These are phyloP conservation scores for Dillenia turbinata DNA, from an alignment of 164 flowering plant genomes.

Conservation along the genomic window DNA sequence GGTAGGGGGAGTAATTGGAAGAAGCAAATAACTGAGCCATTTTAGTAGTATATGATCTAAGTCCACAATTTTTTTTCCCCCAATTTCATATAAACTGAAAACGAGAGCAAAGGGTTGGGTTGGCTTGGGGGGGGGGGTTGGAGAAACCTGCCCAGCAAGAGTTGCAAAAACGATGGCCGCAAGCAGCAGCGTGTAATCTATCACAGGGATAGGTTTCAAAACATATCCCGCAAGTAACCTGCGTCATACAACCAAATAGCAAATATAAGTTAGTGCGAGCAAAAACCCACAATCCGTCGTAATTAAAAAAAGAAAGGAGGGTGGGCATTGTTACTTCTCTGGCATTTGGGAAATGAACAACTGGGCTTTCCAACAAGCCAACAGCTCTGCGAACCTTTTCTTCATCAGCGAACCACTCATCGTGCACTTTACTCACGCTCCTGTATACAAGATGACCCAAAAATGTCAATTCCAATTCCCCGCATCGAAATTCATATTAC, in stretches of 20 bases:
- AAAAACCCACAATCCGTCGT: too few relatives aligned
- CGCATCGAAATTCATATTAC: too few relatives aligned
- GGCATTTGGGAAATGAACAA: constrained; percentile 26
- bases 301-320: too few relatives aligned
- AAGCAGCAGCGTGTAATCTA: constrained; percentile 50
- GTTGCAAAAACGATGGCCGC: constrained; percentile 90
- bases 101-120: too few relatives aligned
- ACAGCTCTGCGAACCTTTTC: constrained; percentile 55
- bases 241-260: constrained; percentile 11
- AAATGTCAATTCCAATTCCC: too few relatives aligned
- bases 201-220: constrained; percentile 59
- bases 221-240: constrained; percentile 90
- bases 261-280: neutral
- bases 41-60: too few relatives aligned
- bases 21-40: too few relatives aligned
- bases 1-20: too few relatives aligned
- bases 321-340: constrained; percentile 32
- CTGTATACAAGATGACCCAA: constrained; percentile 19
- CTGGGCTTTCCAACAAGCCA: constrained; percentile 60
- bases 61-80: too few relatives aligned
- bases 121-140: too few relatives aligned
- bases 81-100: too few relatives aligned
- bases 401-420: constrained; percentile 93
- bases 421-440: constrained; percentile 78
- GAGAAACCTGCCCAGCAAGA: constrained; percentile 80